Base-by-base conservation (phyloP, 1,139 yeast species). In the Williopsis jadinii region DNA sequence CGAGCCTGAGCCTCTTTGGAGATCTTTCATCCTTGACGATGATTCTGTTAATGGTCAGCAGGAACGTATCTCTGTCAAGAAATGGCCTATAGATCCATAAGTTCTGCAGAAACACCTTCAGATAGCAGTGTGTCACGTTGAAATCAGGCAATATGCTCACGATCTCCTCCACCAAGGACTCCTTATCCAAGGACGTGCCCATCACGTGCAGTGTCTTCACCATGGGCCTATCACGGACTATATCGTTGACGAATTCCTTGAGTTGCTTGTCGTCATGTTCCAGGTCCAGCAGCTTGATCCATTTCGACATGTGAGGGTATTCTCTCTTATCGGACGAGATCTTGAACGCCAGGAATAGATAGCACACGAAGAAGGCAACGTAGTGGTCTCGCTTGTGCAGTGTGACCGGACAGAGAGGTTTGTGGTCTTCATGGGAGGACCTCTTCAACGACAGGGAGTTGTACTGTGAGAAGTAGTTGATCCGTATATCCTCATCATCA, bases 61-160 rank as follows among this genome's bases (percentile, higher is more conserved):
- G 40, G 41, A 62, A 56, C 9, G 49, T 47, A 1, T 32, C 33
- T 44, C 71, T 71, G 48, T 73, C 76, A 29, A 73, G 37, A 30
- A 66, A 59, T 0, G 78, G 77, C 42, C 70, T 56, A 32, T 61
- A 62, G 1, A 72, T 70, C 51, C 71, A 69, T 6, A 71, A 56
- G 11, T 54, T 48, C 8, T 48, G 46, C 51, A 71, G 70, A 46
- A 65, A 74, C 30, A 63, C 43, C 9, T 58, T 53, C 13, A 66
- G 30, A 35, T 58, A 59, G 5, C 48, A 39, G 53, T 66, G 55
- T 3, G 54, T 2, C 60, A 61, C 30, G 49, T 53, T 39, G 51
- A 52, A 12, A 8, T 60, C 53, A 2, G 77, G 78, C 41, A 52
- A 52, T 31, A 36, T 40, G 26, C 42, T 31, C 24, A 41, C 40